Base-by-base conservation (phyloP, 495 filamentous ascomycete species). In the Talaromyces ruber region DNA sequence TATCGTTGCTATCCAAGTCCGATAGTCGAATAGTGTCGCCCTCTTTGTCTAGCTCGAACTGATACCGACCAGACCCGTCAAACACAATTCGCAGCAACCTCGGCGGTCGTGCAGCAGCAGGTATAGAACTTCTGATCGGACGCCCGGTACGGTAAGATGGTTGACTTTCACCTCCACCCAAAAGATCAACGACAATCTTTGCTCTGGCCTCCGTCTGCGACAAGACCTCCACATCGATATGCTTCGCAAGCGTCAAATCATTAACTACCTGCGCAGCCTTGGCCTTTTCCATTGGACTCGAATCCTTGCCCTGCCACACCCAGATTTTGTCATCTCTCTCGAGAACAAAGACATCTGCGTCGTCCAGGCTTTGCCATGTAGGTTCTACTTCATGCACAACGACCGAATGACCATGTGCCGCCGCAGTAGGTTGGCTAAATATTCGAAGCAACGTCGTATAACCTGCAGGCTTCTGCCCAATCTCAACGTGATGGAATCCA, bases 351-450 rank as follows among this genome's bases (percentile, higher is more conserved):
- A 86, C 84, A 62, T 87, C 84, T 16, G 76, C 72, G 57, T 87
- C 84, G 62, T 86, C 82, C 43, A 86, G 73, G 58, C 79, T 83
- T 64, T 76, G 59, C 83, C 82, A 87, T 3, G 74, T 82, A 3
- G 84, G 81, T 64, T 85, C 80, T 11, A 86, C 84, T 61, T 87
- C 84, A 64, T 82, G 73, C n/a, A 86, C 81, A 43, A 87, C 77
- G 2, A 83, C 66, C 5, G 77, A 75, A 59, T 77, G 76, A 18
- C 67, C 61, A 6, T 78, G 74, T 21, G 43, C 43, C 7, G 70
- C 75, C 8, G 72, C 71, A 25, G 69, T 65, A 6, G 79, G 76
- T 45, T 81, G 72, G 67, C 83, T 84, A 72, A 87, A 86, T 28
- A 87, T 73, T 34, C 84, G 77, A 6, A 87, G 73, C 24, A 87